These are phyloP conservation scores for Cynara cardunculus DNA, from an alignment of 129 eudicot genomes.

Conservation along the genomic window DNA sequence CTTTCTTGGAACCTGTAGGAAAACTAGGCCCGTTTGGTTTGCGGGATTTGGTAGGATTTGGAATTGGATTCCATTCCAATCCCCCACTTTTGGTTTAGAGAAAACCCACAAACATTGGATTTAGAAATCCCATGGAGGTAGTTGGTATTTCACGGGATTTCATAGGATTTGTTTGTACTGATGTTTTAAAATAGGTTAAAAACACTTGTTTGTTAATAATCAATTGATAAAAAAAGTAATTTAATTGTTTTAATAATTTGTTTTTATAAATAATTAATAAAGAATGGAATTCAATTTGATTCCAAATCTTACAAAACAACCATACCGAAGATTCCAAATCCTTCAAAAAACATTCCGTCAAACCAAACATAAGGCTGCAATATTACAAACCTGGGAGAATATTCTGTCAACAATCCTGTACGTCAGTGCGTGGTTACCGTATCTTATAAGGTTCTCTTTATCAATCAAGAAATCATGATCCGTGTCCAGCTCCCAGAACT, in stretches of 20 bases:
- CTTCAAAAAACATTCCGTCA: neutral
- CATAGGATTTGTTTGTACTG: neutral
- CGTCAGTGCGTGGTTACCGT: slow-evolving; percentile 71
- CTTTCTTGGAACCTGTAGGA: too few species aligned
- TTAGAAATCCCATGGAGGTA: too few species aligned
- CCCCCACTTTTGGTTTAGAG: too few species aligned
- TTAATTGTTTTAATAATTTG: neutral
- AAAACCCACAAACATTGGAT: too few species aligned
- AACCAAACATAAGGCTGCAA: neutral
- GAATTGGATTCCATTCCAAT: too few species aligned
- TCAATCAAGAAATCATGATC: slow-evolving; percentile 77
- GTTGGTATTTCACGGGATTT: neutral
- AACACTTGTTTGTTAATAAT: neutral
- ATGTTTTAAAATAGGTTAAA: neutral
- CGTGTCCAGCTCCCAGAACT: slow-evolving; percentile 75
- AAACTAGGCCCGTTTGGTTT: too few species aligned
- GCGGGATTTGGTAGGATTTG: too few species aligned
- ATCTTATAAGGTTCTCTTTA: slow-evolving; percentile 67
- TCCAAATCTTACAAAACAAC: too few species aligned
- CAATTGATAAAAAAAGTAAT: neutral
- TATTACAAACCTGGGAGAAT: slow-evolving; percentile 55
- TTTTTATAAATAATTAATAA: too few species aligned
- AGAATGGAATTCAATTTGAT: neutral
- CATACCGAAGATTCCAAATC: neutral
- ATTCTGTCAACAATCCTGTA: slow-evolving; percentile 72